Percentiles rank a stretch among this genome's conserved stretches.
These are phyloP conservation scores for Globisporangium apiculatum DNA, from an alignment of 352 stramenopile species.

Conservation along the genomic window DNA sequence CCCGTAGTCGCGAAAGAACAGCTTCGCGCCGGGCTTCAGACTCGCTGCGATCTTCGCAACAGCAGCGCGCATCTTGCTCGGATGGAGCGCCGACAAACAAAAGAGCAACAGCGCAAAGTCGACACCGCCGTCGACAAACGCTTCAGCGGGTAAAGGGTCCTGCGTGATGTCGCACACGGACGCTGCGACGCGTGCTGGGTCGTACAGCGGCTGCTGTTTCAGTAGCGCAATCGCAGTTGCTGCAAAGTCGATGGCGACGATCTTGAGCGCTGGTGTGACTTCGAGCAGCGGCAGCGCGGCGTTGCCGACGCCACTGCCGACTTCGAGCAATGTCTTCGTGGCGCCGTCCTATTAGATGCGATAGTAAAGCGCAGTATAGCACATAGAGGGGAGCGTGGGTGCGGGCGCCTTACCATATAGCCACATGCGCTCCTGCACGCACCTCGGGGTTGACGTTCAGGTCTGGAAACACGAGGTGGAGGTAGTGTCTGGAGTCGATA, in stretches of 20 bases:
- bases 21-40: conserved; percentile 68
- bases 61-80: conserved; percentile 78
- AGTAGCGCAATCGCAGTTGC: conserved; percentile 88
- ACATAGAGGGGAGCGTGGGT: neutral
- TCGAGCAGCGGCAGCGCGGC: conserved; percentile 92
- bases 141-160: conserved; percentile 47
- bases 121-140: conserved; percentile 55
- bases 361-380: no score
- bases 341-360: conserved; percentile 14
- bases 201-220: conserved; percentile 84
- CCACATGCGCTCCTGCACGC: neutral
- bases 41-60: conserved; percentile 84
- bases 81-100: conserved; percentile 89
- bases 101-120: conserved; percentile 84
- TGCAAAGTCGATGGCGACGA: conserved; percentile 93
- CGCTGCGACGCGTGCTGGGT: conserved; percentile 50
- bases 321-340: conserved; percentile 83
- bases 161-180: conserved; percentile 85
- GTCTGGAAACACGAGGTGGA: conserved; percentile 89
- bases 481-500: conserved; percentile 65
- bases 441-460: conserved; percentile 57
- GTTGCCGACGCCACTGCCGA: conserved; percentile 95
- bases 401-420: no score
- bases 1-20: conserved; percentile 95
- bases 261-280: conserved; percentile 75